Conservation (phyloP, 139 green algal species). For the Chlorokybus atmophyticus region DNA sequence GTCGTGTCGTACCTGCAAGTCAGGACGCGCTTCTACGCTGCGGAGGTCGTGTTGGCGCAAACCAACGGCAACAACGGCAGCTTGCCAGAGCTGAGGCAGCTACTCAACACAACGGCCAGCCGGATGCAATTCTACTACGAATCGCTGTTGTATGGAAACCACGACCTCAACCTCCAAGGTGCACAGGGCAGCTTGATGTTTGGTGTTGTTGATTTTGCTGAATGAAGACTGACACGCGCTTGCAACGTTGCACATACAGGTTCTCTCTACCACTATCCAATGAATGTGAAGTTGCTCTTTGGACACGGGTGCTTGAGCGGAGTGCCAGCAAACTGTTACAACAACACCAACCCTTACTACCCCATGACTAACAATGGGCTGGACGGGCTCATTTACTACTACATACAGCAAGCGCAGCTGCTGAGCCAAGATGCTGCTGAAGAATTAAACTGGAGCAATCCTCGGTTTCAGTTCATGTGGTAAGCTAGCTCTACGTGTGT, state of each 20-base stretch:
- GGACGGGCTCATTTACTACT: neutral
- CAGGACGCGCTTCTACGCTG: neutral
- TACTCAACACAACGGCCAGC: no score
- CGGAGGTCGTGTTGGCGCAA: neutral
- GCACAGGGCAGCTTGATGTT: no score
- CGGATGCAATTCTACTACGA: neutral
- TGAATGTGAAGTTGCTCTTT: neutral
- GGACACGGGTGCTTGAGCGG: neutral
- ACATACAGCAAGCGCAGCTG: neutral
- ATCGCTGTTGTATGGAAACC: neutral
- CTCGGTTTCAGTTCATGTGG: neutral
- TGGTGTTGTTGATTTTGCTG: no score
- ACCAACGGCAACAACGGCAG: neutral
- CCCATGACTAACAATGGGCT: neutral
- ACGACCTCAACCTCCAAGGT: neutral
- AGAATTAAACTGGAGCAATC: neutral
- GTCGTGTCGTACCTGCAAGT: neutral
- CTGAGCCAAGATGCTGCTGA: neutral
- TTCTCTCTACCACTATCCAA: neutral
- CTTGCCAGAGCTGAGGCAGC: no score
- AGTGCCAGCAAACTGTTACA: neutral
- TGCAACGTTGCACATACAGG: no score
- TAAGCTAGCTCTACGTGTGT: no score
- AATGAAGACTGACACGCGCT: no score
- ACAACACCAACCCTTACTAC: constrained; percentile 1